Evolutionary conservation across 192 early-diverging fungal species (phyloP), one percentile per base, ranked within the genome.

Genomic region (Dimargaris cristalligena): DNA sequence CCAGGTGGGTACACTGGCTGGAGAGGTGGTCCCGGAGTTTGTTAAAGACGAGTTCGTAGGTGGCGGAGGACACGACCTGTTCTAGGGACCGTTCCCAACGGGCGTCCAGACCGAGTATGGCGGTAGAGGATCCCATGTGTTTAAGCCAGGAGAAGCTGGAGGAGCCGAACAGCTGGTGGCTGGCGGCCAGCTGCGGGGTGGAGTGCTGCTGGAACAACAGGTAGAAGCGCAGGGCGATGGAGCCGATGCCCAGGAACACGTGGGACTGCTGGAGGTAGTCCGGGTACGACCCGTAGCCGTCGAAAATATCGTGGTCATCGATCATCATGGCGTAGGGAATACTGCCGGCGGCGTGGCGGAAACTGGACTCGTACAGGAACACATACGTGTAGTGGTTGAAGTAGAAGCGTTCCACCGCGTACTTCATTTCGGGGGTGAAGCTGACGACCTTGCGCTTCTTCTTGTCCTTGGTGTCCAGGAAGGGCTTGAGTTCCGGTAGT

Each of bases 241-340:
- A 69, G 64, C 78, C 80, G 57, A 89, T 83, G 76, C 84, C 79
- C 65, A 79, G 73, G 72, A 88, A 85, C 20, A 85, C 78, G 4
- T 74, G 66, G 23, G 81, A 82, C 47, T 71, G 44, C 62, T 84
- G 84, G 65, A 89, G 74, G 34, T 81, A 79, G 50, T 76, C 71
- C 0, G 88, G 88, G 63, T 92, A 92, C 45, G 81, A 84, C 25
- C 90, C 90, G 60, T 80, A 87, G 2, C 88, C 90, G 65, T 92
- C 89, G 64, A 87, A 80, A 48, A 89, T 78, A 63, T 91, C 87
- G 67, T 92, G 90, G 68, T 92, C 90, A 64, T 92, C 90, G 75
- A 85, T 78, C 56, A 81, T 83, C 61, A 83, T 82, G 34, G 81
- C 71, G 23, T 86, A 82, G 35, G 87, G 87, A n/a, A 90, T 78